phyloP scores from a whole-genome alignment of 495 filamentous ascomycete genomes.

The Aspergillus campestris region DNA sequence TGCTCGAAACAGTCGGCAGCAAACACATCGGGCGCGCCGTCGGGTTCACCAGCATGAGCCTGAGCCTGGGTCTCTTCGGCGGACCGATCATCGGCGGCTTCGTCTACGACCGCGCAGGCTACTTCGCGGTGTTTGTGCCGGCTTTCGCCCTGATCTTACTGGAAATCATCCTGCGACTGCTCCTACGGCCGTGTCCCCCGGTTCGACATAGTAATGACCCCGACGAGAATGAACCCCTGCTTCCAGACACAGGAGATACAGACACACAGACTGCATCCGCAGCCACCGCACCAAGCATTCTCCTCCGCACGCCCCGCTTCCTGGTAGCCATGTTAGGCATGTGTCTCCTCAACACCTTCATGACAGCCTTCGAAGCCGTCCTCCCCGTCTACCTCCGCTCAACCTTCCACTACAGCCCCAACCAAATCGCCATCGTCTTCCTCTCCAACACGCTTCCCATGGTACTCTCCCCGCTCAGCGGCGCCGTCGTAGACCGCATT shows the following conservation, averaged over 20 bases:
- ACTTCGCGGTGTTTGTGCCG: background rate
- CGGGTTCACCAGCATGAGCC: constrained; percentile 2
- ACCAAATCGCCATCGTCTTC: background rate
- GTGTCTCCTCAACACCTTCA: background rate
- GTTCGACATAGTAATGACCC: too few relatives aligned
- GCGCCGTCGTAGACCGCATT: background rate
- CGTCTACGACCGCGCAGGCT: background rate
- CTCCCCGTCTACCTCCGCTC: background rate
- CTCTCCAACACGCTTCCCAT: background rate
- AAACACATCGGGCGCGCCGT: background rate
- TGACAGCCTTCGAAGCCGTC: background rate
- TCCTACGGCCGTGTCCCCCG: background rate
- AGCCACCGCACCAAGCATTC: background rate
- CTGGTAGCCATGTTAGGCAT: background rate
- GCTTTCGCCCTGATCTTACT: background rate
- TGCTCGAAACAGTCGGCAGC: background rate
- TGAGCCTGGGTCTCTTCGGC: background rate
- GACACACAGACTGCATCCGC: background rate
- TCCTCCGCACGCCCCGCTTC: background rate
- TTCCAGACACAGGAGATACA: too few relatives aligned
- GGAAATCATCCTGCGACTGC: background rate
- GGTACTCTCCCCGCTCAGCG: background rate
- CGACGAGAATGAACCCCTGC: too few relatives aligned
- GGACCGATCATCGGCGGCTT: constrained; percentile 1
- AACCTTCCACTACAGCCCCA: background rate